Conservation (phyloP, 129 eudicot species). For the Lactuca sativa region DNA sequence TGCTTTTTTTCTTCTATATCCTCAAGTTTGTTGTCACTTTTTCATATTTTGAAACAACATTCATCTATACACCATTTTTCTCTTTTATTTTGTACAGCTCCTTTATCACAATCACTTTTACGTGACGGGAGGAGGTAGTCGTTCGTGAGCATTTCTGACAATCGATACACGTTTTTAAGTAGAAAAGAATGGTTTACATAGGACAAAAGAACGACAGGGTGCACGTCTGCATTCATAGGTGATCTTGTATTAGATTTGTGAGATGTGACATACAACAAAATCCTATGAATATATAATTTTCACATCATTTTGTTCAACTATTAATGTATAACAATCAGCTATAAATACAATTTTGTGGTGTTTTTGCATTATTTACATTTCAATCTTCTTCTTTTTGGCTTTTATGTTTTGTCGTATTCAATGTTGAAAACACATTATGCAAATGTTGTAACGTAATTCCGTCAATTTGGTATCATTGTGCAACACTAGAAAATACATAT, state of each 20-base stretch:
- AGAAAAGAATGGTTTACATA: neutral
- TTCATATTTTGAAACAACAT: neutral
- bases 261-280: slow-evolving; percentile 20
- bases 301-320: neutral
- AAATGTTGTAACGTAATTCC: neutral
- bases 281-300: slow-evolving; percentile 3
- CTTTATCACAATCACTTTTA: slow-evolving; percentile 34
- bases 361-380: neutral
- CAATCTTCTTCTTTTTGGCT: neutral
- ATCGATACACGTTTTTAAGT: neutral
- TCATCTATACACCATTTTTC: neutral
- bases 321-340: slow-evolving; percentile 13
- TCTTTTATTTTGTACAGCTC: slow-evolving; percentile 12
- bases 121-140: slow-evolving; percentile 32
- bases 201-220: slow-evolving; percentile 5
- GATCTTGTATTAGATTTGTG: no score
- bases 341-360: slow-evolving; percentile 10
- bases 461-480: neutral
- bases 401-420: neutral
- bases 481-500: no score
- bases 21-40: neutral
- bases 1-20: neutral
- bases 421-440: neutral
- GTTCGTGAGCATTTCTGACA: neutral
- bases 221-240: neutral